Evolutionary conservation across 768 basidiomycete species (phyloP).

Genomic region (Galerina marginata): DNA sequence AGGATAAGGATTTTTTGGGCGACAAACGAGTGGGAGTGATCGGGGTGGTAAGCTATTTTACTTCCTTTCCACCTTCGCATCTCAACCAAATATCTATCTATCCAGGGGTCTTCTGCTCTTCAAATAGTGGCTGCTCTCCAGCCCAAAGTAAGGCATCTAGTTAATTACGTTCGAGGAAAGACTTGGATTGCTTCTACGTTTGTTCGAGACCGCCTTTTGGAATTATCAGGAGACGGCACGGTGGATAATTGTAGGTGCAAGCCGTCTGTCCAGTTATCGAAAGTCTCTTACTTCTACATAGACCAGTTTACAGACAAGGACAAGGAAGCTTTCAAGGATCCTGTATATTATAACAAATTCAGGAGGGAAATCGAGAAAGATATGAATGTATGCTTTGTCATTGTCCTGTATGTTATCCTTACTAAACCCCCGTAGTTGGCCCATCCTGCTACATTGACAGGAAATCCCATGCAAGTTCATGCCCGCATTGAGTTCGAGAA

Average conservation of each 20-base stretch:
- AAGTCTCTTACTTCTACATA: conserved; percentile 19
- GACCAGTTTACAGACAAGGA: conserved; percentile 59
- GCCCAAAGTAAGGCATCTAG: conserved; percentile 50
- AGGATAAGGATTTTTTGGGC: conserved; percentile 47
- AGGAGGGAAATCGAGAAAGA: conserved; percentile 52
- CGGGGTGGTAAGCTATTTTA: conserved; percentile 53
- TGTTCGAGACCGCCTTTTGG: conserved; percentile 41
- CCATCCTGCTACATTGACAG: conserved; percentile 47
- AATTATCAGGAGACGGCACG: conserved; percentile 41
- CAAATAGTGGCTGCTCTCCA: conserved; percentile 66
- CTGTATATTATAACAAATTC: conserved; percentile 52
- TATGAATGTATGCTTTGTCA: conserved; percentile 47
- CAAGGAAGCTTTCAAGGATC: conserved; percentile 53
- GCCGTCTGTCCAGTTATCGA: not conserved
- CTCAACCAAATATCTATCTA: not conserved
- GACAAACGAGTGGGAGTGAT: conserved; percentile 62
- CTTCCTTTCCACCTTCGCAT: not conserved
- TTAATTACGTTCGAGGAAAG: conserved; percentile 63
- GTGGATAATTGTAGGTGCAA: conserved; percentile 49
- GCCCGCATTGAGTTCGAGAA: conserved; percentile 43
- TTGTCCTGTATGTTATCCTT: not conserved
- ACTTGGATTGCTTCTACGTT: conserved; percentile 62
- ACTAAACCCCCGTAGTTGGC: conserved; percentile 32
- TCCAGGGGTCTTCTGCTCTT: conserved; percentile 65
- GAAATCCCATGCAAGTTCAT: conserved; percentile 40